These are phyloP conservation scores for Trichoderma sp. DNA, from an alignment of 2,329 filamentous ascomycete genomes.

Conservation along the genomic window DNA sequence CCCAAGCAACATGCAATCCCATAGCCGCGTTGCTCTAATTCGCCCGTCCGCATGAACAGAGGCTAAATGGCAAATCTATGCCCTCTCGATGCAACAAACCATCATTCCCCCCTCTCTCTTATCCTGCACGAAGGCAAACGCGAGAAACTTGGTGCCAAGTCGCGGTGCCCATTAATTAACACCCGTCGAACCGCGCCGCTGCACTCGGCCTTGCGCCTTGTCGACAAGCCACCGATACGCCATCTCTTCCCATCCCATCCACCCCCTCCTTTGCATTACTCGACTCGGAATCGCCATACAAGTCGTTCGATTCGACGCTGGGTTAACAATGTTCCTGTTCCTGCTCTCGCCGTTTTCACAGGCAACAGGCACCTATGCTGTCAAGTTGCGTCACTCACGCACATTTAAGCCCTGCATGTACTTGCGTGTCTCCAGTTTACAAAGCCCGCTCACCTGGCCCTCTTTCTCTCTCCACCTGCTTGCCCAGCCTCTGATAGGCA, in stretches of 20 bases:
- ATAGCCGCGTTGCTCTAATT: neutral
- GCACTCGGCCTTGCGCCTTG: neutral
- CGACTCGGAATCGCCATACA: neutral
- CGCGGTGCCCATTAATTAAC: neutral
- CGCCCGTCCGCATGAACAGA: neutral
- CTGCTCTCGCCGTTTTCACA: neutral
- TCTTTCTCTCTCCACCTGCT: neutral
- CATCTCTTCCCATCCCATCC: neutral
- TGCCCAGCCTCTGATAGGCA: neutral
- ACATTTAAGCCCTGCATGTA: neutral
- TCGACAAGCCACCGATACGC: neutral
- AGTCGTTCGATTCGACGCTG: neutral
- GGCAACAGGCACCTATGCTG: neutral
- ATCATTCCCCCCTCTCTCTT: neutral
- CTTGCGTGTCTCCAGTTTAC: neutral
- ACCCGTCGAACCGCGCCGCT: neutral
- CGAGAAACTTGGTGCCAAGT: neutral
- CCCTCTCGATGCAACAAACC: neutral
- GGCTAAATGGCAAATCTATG: neutral
- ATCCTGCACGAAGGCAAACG: neutral
- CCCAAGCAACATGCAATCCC: conserved; percentile 11
- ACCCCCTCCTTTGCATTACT: neutral
- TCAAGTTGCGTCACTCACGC: neutral
- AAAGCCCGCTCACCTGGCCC: neutral
- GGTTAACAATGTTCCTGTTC: neutral